Evolutionary conservation across 1,284 basidiomycete species (phyloP), one percentile per base, ranked within the genome.

Genomic region (Sporisorium exsertum): DNA sequence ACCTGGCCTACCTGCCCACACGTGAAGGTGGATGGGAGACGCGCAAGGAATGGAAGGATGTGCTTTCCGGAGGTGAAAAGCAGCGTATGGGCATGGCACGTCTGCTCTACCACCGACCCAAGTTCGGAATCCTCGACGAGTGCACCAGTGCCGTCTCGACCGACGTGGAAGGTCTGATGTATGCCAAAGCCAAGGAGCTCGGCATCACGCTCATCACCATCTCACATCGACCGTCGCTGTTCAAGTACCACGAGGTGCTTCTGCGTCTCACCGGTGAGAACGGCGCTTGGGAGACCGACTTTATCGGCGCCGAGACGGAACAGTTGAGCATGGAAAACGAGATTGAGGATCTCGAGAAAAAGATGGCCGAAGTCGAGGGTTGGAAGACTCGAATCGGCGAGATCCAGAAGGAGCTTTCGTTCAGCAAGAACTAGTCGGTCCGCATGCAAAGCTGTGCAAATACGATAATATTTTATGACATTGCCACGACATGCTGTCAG

Each of bases 121-220:
- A 89, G 83, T 81, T 78, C 33, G 83, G 74, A n/a, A 86, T 89
- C 16, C 85, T 89, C 20, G 88, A 88, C 84, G 95, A 98, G 85
- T 96, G 94, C 86, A 97, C 95, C 5, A 94, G 93, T 72, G 96
- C 96, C 1, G 95, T 99, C 7, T 97, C 94, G 10, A 94, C 93
- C 62, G 96, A 98, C 82, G 94, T 97, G 22, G 95, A 97, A 85
- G 95, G 95, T 0, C 88, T 92, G 68, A 95, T 99, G 94, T 98
- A 97, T 87, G 92, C 96, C 83, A 91, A 94, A 77, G 93, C 93
- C 40, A 97, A 97, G 86, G 89, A 91, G n/a, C 87, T 94, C 15
- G 94, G 92, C 2, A 95, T 97, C 81, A 97, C 95, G 0, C 89
- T 99, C 51, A 92, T 98, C 75, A 51, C 93, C 91, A 12, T 92